Evolutionary conservation across 2,329 filamentous ascomycete genomes (phyloP), one percentile per base, ranked within the genome.

Genomic region (Fusarium denticulatum): DNA sequence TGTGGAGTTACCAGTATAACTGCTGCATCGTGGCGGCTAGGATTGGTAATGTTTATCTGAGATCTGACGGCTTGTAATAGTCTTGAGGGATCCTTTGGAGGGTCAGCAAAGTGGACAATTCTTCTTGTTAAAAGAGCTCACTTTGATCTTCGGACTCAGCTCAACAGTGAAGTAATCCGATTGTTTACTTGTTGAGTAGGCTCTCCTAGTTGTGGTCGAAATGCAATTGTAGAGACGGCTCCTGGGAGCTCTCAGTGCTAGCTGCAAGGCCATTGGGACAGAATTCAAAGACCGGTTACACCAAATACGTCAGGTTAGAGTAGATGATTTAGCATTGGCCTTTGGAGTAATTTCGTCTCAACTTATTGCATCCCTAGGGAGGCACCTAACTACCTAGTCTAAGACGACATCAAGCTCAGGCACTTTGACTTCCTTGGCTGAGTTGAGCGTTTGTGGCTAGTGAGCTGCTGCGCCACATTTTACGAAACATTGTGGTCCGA

Each of bases 1-100:
- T 83, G 77, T 30, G 83, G 84, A 26, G 88, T 88, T 24, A 84
- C 84, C 15, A 90, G 81, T 24, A 90, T 80, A 28, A 89, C 83
- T 22, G 85, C 84, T 12, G 84, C 85, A 71, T 86, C 73, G 45
- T 82, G 80, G 16, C 66, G 66, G n/a, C 67, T 55, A 32, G 77
- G 69, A 34, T 82, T 83, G 39, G 74, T 52, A 32, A 82, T 58
- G 34, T 77, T 63, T 46, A 77, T 65, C 56, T 77, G 75, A 16
- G 64, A 62, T 18, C 64, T 76, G 60, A 77, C 57, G 20, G 56
- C 42, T 67, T 74, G 61, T 37, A 76, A 63, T 15, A 76, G 34
- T 16, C 61, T 66, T 49, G 67, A 72, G 26, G 75, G 59, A 18
- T 73, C 59, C 73, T 78, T 30, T 5, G 36, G 24, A n/a, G 43